A percentile compares a stretch with the other conserved stretches of the same genome.
Conservation (phyloP, 1,284 basidiomycete genomes). For the Rhizoctonia solani region DNA sequence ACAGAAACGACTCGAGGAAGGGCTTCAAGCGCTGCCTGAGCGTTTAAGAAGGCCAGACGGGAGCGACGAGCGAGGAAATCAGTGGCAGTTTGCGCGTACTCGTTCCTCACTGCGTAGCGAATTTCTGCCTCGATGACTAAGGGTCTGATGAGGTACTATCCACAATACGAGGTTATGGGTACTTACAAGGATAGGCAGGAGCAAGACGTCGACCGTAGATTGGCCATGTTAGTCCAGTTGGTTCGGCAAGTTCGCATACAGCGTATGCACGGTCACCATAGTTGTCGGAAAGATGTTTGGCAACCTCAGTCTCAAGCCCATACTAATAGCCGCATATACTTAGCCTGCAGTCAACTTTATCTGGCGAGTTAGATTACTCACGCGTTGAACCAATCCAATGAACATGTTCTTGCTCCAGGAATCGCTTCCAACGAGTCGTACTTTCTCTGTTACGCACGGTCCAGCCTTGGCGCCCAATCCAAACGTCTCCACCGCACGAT, state of each 20-base stretch:
- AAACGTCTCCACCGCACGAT: conserved; percentile 84
- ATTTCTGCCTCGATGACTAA: conserved; percentile 91
- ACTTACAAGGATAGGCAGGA: conserved; percentile 76
- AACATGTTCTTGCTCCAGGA: conserved; percentile 97
- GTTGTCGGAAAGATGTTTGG: conserved; percentile 88
- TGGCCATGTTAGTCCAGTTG: conserved; percentile 83
- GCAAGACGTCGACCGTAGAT: conserved; percentile 81
- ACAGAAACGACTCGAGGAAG: conserved; percentile 89
- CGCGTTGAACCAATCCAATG: conserved; percentile 91
- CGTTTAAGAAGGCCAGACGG: conserved; percentile 91
- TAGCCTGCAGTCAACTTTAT: background rate
- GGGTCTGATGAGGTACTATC: background rate
- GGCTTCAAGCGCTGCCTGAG: conserved; percentile 80
- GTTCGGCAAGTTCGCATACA: conserved; percentile 79
- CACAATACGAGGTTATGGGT: background rate
- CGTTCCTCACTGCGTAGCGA: conserved; percentile 85
- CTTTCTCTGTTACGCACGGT: conserved; percentile 76
- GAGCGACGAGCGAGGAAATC: conserved; percentile 94
- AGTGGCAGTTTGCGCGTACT: conserved; percentile 88
- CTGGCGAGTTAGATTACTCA: conserved; percentile 46
- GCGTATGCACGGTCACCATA: conserved; percentile 98
- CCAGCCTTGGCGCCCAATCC: conserved; percentile 59
- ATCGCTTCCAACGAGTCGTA: conserved; percentile 90
- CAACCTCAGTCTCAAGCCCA: conserved; percentile 90
- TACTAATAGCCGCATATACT: conserved; percentile 53